A percentile compares a stretch with the other conserved stretches of the same genome.
These are phyloP conservation scores for Claviceps capensis DNA, from an alignment of 2,329 filamentous ascomycete genomes.

Conservation along the genomic window DNA sequence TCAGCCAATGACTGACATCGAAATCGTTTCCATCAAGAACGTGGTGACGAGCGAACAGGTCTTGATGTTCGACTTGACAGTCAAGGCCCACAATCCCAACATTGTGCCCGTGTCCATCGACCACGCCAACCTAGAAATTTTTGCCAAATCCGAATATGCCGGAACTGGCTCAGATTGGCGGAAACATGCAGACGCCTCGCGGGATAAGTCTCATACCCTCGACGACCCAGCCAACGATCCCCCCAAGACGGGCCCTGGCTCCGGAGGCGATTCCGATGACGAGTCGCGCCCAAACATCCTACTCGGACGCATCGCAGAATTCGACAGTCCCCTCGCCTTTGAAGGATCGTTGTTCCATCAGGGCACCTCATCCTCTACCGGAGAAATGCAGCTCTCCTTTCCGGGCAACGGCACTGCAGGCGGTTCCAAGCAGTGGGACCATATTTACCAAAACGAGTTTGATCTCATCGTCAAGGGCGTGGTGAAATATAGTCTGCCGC, in stretches of 20 bases:
- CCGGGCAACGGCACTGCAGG: conserved; percentile 84
- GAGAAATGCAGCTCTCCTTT: conserved; percentile 66
- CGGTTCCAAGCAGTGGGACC: conserved; percentile 78
- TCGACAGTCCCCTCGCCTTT: conserved; percentile 80
- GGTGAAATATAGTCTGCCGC: conserved; percentile 62
- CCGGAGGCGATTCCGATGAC: conserved; percentile 43
- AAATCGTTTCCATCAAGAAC: conserved; percentile 69
- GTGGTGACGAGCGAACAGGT: conserved; percentile 90
- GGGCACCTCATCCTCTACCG: conserved; percentile 56
- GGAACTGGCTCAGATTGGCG: conserved; percentile 54
- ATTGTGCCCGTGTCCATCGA: conserved; percentile 77
- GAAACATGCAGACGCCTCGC: conserved; percentile 21
- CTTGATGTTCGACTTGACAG: conserved; percentile 82
- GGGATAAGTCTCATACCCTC: conserved; percentile 13
- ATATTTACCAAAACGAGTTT: conserved; percentile 81
- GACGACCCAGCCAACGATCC: conserved; percentile 25
- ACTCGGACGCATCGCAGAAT: conserved; percentile 74
- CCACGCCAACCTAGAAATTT: conserved; percentile 80
- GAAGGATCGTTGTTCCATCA: conserved; percentile 80
- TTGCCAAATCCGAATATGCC: conserved; percentile 85
- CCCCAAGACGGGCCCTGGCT: conserved; percentile 20
- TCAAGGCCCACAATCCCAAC: conserved; percentile 84
- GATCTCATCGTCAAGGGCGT: conserved; percentile 86
- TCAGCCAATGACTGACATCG: conserved; percentile 68
- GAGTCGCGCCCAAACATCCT: conserved; percentile 63